Evolutionary conservation across 805 yeast species (phyloP).

Genomic region (Candida peoriensis): DNA sequence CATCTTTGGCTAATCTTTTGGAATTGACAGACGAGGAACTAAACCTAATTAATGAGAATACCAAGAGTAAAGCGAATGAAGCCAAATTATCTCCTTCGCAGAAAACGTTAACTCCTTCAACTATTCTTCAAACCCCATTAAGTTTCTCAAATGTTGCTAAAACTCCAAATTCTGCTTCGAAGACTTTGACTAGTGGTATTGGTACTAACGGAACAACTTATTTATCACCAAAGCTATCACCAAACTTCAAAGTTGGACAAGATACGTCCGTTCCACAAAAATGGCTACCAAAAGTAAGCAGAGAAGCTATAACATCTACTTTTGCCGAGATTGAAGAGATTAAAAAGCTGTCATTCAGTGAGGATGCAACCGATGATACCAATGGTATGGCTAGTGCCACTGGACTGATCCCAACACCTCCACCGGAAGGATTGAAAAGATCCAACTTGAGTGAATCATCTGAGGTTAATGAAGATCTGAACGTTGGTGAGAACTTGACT

Average conservation of each 20-base stretch:
- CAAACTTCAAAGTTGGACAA: slow-evolving; percentile 9
- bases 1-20: slow-evolving; percentile 22
- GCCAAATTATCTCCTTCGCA: slow-evolving; percentile 15
- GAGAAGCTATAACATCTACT: slow-evolving; percentile 19
- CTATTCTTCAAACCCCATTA: slow-evolving; percentile 25
- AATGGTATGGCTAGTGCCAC: too few relatives aligned
- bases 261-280: slow-evolving; percentile 4
- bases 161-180: slow-evolving; percentile 22
- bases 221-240: slow-evolving; percentile 23
- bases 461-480: not conserved
- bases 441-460: slow-evolving; percentile 1
- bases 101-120: slow-evolving; percentile 24
- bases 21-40: slow-evolving; percentile 24
- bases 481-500: slow-evolving; percentile 3
- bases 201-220: slow-evolving; percentile 9
- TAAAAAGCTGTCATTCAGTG: slow-evolving; percentile 12
- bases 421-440: slow-evolving; percentile 12
- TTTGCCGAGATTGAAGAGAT: slow-evolving; percentile 19
- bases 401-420: slow-evolving; percentile 14
- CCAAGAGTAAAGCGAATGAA: slow-evolving; percentile 13
- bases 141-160: slow-evolving; percentile 22
- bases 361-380: not conserved
- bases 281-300: slow-evolving; percentile 20
- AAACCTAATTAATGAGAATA: slow-evolving; percentile 16
- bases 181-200: slow-evolving; percentile 6